Conservation (phyloP, 768 basidiomycete species). For the Amanita inopinata region DNA sequence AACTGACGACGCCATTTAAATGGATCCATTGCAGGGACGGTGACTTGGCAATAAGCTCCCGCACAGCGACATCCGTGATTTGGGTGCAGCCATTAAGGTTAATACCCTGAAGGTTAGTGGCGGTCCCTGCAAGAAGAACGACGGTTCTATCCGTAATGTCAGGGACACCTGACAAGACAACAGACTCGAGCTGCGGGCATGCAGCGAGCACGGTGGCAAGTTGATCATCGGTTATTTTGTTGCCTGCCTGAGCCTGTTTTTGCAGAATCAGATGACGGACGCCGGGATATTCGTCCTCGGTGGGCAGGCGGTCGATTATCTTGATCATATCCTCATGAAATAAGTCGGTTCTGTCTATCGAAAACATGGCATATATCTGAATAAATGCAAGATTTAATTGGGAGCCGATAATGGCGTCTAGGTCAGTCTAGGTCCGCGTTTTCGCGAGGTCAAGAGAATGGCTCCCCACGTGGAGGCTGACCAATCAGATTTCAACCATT, state of each 20-base stretch:
- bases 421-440: slow-evolving; percentile 20
- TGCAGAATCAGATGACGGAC: slow-evolving; percentile 53
- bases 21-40: slow-evolving; percentile 67
- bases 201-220: slow-evolving; percentile 45
- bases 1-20: slow-evolving; percentile 54
- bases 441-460: slow-evolving; percentile 8
- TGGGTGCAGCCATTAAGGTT: slow-evolving; percentile 67
- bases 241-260: slow-evolving; percentile 19
- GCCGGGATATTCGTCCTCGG: slow-evolving; percentile 45
- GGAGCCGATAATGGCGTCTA: slow-evolving; percentile 13
- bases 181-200: slow-evolving; percentile 59
- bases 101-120: slow-evolving; percentile 61
- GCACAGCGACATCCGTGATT: slow-evolving; percentile 71
- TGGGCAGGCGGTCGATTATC: slow-evolving; percentile 51
- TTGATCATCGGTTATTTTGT: slow-evolving; percentile 44
- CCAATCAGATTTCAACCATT: background rate
- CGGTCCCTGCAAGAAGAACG: slow-evolving; percentile 48
- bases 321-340: slow-evolving; percentile 50
- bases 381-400: background rate
- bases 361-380: background rate
- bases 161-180: slow-evolving; percentile 58
- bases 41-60: slow-evolving; percentile 59
- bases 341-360: slow-evolving; percentile 17
- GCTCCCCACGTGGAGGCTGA: too few species aligned
- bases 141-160: slow-evolving; percentile 65